Evolutionary conservation across 192 early-diverging fungal genomes (phyloP).

Genomic region (Coemansia umbellata): DNA sequence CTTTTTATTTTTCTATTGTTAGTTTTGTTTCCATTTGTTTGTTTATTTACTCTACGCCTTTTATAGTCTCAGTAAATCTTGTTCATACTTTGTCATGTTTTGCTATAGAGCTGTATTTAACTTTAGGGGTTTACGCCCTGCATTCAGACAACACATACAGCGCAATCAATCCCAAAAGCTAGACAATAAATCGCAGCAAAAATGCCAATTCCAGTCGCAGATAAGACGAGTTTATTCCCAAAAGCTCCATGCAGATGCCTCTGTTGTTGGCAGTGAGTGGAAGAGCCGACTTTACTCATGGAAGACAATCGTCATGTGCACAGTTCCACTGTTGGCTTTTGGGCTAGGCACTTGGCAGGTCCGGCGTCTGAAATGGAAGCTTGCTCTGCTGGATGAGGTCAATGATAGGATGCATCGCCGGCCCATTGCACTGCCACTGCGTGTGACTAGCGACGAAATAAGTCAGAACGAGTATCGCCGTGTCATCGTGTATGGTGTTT

Average conservation of each 20-base stretch:
- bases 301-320: constrained; percentile 45
- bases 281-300: constrained; percentile 42
- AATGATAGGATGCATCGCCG: constrained; percentile 63
- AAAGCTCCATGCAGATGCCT: constrained; percentile 44
- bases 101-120: not conserved
- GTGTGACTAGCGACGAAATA: constrained; percentile 53
- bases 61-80: no score
- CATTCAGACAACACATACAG: not conserved
- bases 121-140: not conserved
- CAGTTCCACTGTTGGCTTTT: constrained; percentile 50
- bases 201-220: not conserved
- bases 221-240: constrained; percentile 18
- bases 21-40: not conserved
- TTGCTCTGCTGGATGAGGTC: constrained; percentile 66
- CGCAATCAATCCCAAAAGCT: not conserved
- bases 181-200: not conserved
- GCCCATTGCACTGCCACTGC: constrained; percentile 66
- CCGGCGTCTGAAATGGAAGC: constrained; percentile 85
- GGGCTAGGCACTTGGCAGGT: constrained; percentile 85
- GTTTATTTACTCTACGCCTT: not conserved
- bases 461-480: constrained; percentile 72
- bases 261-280: constrained; percentile 39
- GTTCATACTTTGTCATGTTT: no score
- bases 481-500: constrained; percentile 65
- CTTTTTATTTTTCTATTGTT: not conserved